Percentiles rank a stretch among this genome's conserved stretches.
Evolutionary conservation across 805 yeast genomes (phyloP).

Genomic region (Scheffersomyces coipomensis): DNA sequence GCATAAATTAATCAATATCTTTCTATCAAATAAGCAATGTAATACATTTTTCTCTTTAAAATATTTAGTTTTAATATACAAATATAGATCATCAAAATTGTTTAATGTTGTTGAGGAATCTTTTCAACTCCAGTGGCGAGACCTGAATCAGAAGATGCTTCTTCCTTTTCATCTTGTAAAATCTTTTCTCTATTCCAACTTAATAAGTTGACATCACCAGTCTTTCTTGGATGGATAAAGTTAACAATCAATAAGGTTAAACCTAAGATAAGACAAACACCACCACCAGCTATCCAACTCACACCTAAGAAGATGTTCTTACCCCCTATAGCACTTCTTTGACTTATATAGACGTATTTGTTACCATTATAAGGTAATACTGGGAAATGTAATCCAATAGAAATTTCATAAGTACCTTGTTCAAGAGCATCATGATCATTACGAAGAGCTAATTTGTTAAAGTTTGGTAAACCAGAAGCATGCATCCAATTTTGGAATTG

Average conservation of each 20-base stretch:
- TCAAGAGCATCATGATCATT: conserved; percentile 55
- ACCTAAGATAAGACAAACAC: conserved; percentile 60
- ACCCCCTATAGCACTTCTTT: conserved; percentile 74
- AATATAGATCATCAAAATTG: too few relatives aligned
- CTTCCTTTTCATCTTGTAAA: conserved; percentile 3
- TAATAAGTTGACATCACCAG: conserved; percentile 68
- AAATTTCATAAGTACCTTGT: conserved; percentile 61
- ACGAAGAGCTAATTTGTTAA: conserved; percentile 53
- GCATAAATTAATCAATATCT: too few relatives aligned
- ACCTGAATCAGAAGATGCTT: neutral
- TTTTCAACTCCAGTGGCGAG: neutral
- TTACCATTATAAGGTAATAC: conserved; percentile 66
- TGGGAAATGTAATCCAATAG: conserved; percentile 77
- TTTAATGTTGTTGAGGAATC: neutral
- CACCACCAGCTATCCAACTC: conserved; percentile 75
- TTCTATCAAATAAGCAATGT: too few relatives aligned
- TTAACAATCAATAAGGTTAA: conserved; percentile 52
- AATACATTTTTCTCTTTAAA: too few relatives aligned
- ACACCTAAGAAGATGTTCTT: conserved; percentile 71
- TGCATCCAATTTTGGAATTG: conserved; percentile 49
- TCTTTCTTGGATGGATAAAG: conserved; percentile 62
- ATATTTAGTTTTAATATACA: too few relatives aligned
- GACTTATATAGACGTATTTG: conserved; percentile 65
- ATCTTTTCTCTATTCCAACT: conserved; percentile 63
- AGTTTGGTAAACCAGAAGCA: conserved; percentile 40